phyloP scores from a whole-genome alignment of 2,329 filamentous ascomycete species.

The Triangularia setosa region DNA sequence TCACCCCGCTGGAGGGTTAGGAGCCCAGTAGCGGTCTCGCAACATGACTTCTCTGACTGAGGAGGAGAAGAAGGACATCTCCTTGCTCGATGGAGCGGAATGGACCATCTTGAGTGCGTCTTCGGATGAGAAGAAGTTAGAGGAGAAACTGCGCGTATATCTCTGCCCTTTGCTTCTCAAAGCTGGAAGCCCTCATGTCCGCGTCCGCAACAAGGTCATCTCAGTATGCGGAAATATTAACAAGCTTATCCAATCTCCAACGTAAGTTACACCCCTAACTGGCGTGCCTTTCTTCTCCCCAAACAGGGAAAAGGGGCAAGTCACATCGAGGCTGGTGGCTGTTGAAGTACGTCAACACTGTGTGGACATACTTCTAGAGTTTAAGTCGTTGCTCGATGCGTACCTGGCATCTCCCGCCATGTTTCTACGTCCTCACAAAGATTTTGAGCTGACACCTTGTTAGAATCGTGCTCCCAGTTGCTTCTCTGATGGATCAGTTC shows the following conservation, averaged over 20 bases:
- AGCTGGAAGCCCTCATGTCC: constrained; percentile 72
- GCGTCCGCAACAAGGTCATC: constrained; percentile 74
- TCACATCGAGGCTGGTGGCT: neutral
- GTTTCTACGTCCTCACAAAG: neutral
- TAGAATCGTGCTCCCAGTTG: constrained; percentile 75
- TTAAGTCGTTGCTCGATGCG: neutral
- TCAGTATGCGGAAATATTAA: constrained; percentile 47
- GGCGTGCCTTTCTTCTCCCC: neutral
- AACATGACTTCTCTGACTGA: constrained; percentile 27
- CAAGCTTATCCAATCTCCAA: constrained; percentile 49
- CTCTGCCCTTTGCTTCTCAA: constrained; percentile 81
- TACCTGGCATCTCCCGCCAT: neutral
- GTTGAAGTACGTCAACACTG: neutral
- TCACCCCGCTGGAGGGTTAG: too few species aligned
- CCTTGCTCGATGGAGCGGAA: constrained; percentile 80
- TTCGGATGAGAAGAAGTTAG: constrained; percentile 78
- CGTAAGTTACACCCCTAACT: constrained; percentile 34
- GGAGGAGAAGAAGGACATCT: constrained; percentile 68
- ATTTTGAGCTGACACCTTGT: constrained; percentile 7
- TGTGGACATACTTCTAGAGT: neutral
- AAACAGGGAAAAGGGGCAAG: too few species aligned
- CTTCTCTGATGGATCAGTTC: constrained; percentile 83
- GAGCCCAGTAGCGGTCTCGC: too few species aligned
- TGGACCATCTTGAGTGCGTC: constrained; percentile 74
- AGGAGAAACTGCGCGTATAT: constrained; percentile 72